Evolutionary conservation across 192 early-diverging fungal species (phyloP), one percentile per base, ranked within the genome.

Genomic region (Linnemannia elongata): DNA sequence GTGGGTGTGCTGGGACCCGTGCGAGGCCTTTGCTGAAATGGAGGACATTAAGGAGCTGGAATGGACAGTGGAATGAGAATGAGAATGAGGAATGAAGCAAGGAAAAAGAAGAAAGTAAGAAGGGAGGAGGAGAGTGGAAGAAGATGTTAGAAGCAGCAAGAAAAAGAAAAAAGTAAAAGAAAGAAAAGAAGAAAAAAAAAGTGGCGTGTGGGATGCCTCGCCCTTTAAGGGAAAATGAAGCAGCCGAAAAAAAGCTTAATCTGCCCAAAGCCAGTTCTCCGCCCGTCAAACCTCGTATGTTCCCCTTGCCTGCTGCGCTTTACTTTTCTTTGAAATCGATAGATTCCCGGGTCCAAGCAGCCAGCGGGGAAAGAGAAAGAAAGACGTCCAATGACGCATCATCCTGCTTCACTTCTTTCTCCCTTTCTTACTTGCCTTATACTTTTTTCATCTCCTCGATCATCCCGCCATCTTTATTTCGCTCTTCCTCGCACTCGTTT

Each of bases 1-100:
- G 47, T 35, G 55, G 27, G 66, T 12, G 38, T 13, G 38, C 66
- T 5, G 44, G 47, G 47, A 60, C 49, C 38, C 77, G 17, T 68
- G 60, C 35, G 78, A 57, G 69, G 55, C 55, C 33, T 36, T 72
- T 8, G 54, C 13, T 36, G 82, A 54, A 20, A 74, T 49, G 10
- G 83, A 42, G 41, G 77, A 45, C 72, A 83, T 74, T 20, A 49
- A 41, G 22, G 42, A 45, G 30, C 42, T 13, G 47, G 36, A 47
- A 69, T 38, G 68, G 68, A 27, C 41, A 47, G 60, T 6, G 42
- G 66, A 47, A 38, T 38, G 38, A 38, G 38, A 38, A 33, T 39
- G 47, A 70, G 60, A 10, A 39, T n/a, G 42, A 38, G 47, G 39
- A 36, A 24, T 54, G 57, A 20, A 70, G 30, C 33, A 33, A 27